Percentiles rank a stretch among this genome's conserved stretches.
These are phyloP conservation scores for Leccinum rimulosum DNA, from an alignment of 768 basidiomycete genomes.

Conservation along the genomic window DNA sequence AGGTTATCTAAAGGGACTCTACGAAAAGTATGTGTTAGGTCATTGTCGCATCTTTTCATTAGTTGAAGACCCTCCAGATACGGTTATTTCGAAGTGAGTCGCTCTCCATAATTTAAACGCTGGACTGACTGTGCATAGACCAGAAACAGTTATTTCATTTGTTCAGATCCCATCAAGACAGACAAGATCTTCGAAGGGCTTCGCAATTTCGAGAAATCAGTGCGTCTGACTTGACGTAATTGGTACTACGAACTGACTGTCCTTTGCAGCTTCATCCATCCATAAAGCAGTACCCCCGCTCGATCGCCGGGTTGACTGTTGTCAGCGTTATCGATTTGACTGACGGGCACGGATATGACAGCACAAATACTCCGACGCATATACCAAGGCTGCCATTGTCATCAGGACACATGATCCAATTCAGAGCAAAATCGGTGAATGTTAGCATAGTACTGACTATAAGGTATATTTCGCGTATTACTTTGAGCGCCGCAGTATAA, in stretches of 20 bases:
- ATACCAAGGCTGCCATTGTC: constrained; percentile 66
- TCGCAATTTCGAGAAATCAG: constrained; percentile 51
- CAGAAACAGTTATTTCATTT: constrained; percentile 81
- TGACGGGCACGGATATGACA: constrained; percentile 61
- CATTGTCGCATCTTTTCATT: not conserved
- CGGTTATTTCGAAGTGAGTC: constrained; percentile 68
- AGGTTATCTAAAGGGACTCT: constrained; percentile 60
- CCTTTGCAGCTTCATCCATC: constrained; percentile 17
- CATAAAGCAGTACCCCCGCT: constrained; percentile 50
- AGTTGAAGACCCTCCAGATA: constrained; percentile 44
- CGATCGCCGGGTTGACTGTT: constrained; percentile 59
- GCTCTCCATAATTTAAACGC: not conserved
- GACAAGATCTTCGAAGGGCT: constrained; percentile 67
- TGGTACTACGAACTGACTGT: not conserved
- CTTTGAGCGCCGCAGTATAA: not conserved
- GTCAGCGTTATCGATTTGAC: constrained; percentile 74
- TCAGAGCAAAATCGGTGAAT: constrained; percentile 48
- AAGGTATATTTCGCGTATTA: constrained; percentile 43
- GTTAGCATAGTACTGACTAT: constrained; percentile 65
- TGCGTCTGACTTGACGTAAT: constrained; percentile 10
- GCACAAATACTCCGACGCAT: constrained; percentile 63
- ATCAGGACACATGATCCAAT: constrained; percentile 84
- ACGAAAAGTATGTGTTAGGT: constrained; percentile 45
- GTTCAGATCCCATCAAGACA: constrained; percentile 62
- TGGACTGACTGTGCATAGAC: constrained; percentile 43